These are phyloP conservation scores for Sarocladiaceae sp. DNA, from an alignment of 2,329 filamentous ascomycete genomes.

Conservation along the genomic window DNA sequence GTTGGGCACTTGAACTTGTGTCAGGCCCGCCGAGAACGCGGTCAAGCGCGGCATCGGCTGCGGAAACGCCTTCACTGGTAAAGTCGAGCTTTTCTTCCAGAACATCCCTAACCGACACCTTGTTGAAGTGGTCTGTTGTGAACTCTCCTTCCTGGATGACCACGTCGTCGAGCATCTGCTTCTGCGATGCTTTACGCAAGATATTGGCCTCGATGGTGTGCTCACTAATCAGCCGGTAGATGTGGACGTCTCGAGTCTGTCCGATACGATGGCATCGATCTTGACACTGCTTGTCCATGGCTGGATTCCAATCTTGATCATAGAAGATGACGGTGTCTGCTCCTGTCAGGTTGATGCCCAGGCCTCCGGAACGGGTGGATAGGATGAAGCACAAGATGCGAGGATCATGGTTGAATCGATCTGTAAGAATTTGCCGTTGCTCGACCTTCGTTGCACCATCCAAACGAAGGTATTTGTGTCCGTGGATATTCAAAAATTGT, in stretches of 20 bases:
- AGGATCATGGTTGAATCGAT: conserved; percentile 92
- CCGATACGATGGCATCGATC: conserved; percentile 96
- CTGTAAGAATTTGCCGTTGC: conserved; percentile 89
- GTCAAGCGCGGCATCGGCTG: conserved; percentile 80
- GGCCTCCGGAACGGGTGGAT: conserved; percentile 86
- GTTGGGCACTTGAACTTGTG: conserved; percentile 56
- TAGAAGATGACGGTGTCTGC: conserved; percentile 99
- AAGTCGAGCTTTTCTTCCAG: conserved; percentile 55
- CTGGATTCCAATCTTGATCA: conserved; percentile 98
- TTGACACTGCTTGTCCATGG: conserved; percentile 99
- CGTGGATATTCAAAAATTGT: conserved; percentile 96
- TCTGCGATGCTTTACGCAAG: conserved; percentile 91
- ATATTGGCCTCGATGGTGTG: conserved; percentile 98
- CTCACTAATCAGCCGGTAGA: conserved; percentile 89
- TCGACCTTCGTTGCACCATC: conserved; percentile 97
- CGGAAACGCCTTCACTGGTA: conserved; percentile 52
- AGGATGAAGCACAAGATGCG: conserved; percentile 94
- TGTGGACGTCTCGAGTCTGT: conserved; percentile 95
- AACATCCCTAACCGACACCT: conserved; percentile 67
- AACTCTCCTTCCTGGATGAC: conserved; percentile 98
- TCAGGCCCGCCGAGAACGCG: conserved; percentile 63
- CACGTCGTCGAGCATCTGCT: conserved; percentile 95
- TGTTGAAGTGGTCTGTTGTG: conserved; percentile 93
- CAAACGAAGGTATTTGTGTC: conserved; percentile 91
- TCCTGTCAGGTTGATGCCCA: conserved; percentile 94